These are phyloP conservation scores for Byssothecium circinans DNA, from an alignment of 2,329 filamentous ascomycete species.

Conservation along the genomic window DNA sequence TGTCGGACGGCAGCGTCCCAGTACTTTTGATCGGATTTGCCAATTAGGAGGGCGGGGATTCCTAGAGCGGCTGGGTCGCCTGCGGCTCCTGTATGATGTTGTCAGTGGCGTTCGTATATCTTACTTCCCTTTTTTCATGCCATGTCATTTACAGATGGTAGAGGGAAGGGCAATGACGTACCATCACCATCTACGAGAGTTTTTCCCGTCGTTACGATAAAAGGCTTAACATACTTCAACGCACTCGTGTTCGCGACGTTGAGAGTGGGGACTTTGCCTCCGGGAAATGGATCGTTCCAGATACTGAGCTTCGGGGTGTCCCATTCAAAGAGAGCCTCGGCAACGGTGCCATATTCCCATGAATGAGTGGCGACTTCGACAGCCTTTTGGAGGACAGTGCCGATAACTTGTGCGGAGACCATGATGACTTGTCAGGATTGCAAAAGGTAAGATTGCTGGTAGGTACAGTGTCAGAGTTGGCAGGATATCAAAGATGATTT, in stretches of 20 bases:
- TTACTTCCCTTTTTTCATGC: too few relatives aligned
- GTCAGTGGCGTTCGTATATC: background rate
- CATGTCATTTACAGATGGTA: too few relatives aligned
- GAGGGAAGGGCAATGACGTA: conserved; percentile 7
- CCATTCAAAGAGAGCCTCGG: conserved; percentile 47
- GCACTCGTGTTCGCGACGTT: conserved; percentile 29
- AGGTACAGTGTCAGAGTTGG: background rate
- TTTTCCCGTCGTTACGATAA: conserved; percentile 30
- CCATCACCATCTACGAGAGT: conserved; percentile 42
- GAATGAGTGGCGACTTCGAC: conserved; percentile 39
- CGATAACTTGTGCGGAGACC: conserved; percentile 58
- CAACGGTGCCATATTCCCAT: conserved; percentile 48
- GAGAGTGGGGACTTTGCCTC: conserved; percentile 26
- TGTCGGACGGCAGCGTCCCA: conserved; percentile 46
- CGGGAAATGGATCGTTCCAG: conserved; percentile 44
- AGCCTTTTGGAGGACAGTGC: conserved; percentile 29
- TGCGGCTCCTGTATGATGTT: conserved; percentile 28
- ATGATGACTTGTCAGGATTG: conserved; percentile 4
- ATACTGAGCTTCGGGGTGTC: conserved; percentile 41
- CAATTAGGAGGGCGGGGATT: conserved; percentile 49
- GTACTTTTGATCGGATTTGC: conserved; percentile 39
- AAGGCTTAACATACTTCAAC: conserved; percentile 40
- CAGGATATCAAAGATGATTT: background rate
- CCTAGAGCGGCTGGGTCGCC: conserved; percentile 52
- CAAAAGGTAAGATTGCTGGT: background rate